Percentiles rank a stretch among this genome's conserved stretches.
These are phyloP conservation scores for Cryphonectria radicalis DNA, from an alignment of 2,329 filamentous ascomycete species.

Conservation along the genomic window DNA sequence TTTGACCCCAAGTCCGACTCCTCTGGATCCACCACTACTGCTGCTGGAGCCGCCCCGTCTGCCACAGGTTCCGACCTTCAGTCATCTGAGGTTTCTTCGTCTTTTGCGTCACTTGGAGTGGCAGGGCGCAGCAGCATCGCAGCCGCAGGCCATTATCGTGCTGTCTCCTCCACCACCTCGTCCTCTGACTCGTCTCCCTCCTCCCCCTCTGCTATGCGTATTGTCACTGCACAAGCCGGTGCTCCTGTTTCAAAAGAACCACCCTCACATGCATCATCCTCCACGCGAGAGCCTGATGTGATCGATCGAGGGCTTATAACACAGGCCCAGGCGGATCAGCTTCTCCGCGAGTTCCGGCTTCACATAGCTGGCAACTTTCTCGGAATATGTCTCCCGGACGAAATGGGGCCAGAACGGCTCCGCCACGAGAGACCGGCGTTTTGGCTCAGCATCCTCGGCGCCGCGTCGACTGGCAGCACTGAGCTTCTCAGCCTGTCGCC, in stretches of 20 bases:
- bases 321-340: conserved; percentile 3
- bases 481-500: conserved; percentile 9
- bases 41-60: not conserved
- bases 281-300: conserved; percentile 10
- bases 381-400: conserved; percentile 14
- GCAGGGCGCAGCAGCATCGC: not conserved
- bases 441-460: conserved; percentile 28
- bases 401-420: conserved; percentile 3
- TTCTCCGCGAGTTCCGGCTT: conserved; percentile 17
- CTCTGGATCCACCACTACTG: not conserved
- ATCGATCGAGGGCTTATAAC: conserved; percentile 24
- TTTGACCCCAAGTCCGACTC: not conserved
- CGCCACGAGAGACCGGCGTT: conserved; percentile 13
- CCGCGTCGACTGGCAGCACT: conserved; percentile 17
- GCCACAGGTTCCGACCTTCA: not conserved
- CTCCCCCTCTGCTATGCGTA: not conserved
- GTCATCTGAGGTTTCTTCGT: not conserved
- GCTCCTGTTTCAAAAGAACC: not conserved
- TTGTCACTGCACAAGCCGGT: not conserved
- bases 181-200: not conserved
- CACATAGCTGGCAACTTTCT: conserved; percentile 14
- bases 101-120: not conserved
- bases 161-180: not conserved
- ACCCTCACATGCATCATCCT: too few species aligned
- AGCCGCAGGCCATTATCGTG: not conserved